Evolutionary conservation across 495 filamentous ascomycete species (phyloP).

Genomic region (Penicillium waksmanii): DNA sequence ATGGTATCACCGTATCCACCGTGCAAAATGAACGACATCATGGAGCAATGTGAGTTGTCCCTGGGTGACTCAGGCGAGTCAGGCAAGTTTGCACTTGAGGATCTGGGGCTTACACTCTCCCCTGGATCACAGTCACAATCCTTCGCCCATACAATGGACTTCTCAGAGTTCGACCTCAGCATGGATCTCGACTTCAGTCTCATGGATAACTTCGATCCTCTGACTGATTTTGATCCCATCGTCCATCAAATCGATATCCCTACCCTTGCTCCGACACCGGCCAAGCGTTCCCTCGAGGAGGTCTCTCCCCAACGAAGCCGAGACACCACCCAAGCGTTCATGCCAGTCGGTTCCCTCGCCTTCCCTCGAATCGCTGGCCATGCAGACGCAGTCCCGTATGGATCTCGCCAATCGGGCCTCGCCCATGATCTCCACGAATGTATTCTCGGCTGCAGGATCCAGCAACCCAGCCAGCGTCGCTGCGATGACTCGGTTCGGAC

Average conservation of each 20-base stretch:
- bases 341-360: background rate
- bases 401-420: background rate
- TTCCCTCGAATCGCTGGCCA: background rate
- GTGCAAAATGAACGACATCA: constrained; percentile 3
- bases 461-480: background rate
- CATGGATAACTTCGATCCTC: constrained; percentile 4
- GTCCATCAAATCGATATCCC: background rate
- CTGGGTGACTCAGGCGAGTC: constrained; percentile 1
- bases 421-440: background rate
- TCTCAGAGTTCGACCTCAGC: constrained; percentile 10
- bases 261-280: background rate
- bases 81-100: constrained; percentile 1
- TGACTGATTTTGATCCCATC: background rate
- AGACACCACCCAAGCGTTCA: background rate
- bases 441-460: background rate
- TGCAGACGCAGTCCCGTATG: background rate
- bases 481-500: constrained; percentile 1
- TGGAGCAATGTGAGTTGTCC: constrained; percentile 18
- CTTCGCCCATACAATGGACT: constrained; percentile 2
- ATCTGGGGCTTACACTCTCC: constrained; percentile 24
- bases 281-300: background rate
- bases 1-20: too few relatives aligned
- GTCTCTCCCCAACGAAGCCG: background rate
- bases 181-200: constrained; percentile 4
- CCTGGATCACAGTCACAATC: constrained; percentile 19